These are phyloP conservation scores for Sporobolus alterniflorus DNA, from an alignment of 202 grass and related monocot species.

Conservation along the genomic window DNA sequence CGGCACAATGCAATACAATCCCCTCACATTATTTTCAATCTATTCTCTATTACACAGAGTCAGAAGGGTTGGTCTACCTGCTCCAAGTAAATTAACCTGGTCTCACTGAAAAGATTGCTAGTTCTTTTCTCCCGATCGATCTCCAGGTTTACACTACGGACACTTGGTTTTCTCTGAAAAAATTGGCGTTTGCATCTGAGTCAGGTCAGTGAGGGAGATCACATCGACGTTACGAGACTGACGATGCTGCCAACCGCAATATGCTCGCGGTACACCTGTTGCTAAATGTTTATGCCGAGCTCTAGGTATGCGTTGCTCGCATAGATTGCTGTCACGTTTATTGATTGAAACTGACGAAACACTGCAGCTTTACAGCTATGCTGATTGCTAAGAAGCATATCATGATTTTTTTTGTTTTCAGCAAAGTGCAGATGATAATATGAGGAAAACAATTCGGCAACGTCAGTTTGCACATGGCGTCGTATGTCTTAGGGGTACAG, in stretches of 20 bases:
- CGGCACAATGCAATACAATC: no score
- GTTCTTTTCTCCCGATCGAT: not conserved
- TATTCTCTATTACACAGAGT: not conserved
- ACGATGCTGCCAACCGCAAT: not conserved
- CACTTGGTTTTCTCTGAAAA: not conserved
- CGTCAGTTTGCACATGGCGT: not conserved
- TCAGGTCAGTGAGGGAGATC: not conserved
- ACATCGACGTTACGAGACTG: not conserved
- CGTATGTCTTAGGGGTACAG: not conserved
- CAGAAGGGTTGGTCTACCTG: conserved; percentile 13
- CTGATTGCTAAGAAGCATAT: not conserved
- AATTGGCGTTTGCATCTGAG: not conserved
- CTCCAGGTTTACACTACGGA: no score
- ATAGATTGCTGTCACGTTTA: not conserved
- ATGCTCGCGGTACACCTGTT: not conserved
- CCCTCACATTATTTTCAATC: no score
- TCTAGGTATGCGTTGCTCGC: not conserved
- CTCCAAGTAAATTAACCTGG: not conserved
- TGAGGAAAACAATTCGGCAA: not conserved
- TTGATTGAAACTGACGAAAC: not conserved
- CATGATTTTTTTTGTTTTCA: not conserved
- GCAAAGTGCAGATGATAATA: not conserved
- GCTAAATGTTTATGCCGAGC: not conserved
- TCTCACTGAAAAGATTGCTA: not conserved
- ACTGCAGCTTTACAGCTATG: not conserved